Evolutionary conservation across 129 eudicot species (phyloP), one percentile per base, ranked within the genome.

Genomic region (Escallonia herrerae): DNA sequence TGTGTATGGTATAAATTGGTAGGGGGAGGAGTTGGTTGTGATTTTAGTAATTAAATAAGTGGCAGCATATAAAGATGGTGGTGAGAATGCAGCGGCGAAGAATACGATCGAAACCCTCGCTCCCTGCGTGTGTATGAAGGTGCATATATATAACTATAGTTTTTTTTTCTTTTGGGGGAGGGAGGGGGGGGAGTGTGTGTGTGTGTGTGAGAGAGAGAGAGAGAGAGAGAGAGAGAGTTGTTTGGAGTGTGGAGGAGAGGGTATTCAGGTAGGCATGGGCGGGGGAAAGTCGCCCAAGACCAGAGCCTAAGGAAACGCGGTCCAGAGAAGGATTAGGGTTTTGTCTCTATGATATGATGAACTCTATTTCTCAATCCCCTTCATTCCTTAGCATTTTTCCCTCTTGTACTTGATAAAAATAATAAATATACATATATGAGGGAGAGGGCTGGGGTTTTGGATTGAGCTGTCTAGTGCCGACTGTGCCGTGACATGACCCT

Each of bases 401-500:
- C 4, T 47, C 52, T 47, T 12, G 11, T 6, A 47, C 3, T 47
- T 6, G 6, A 5, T 47, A 47, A 12, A 47, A 12, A 47, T 4
- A 47, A 12, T 47, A 47, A 12, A 58, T 58, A 55, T 57, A 14
- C 66, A 56, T 56, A 37, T 66, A 74, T 63, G 57, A 5, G 49
- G 48, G 46, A 56, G 77, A 39, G 42, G 56, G 59, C 60, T 67
- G 42, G 78, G 58, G 53, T 62, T n/a, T 62, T 68, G 61, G 74
- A 62, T 56, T 53, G 78, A 73, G 78, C 65, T 74, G 79, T 74
- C 79, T 74, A 43, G n/a, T n/a, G n/a, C n/a, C n/a, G n/a, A n/a
- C n/a, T n/a, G 74, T 74, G 75, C 63, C 61, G 59, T 76, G 80
- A 76, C 70, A 69, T 76, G 80, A 76, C 80, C 65, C 54, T 76